Base-by-base conservation (phyloP, 164 flowering plant species). In the Cinnamomum chago region DNA sequence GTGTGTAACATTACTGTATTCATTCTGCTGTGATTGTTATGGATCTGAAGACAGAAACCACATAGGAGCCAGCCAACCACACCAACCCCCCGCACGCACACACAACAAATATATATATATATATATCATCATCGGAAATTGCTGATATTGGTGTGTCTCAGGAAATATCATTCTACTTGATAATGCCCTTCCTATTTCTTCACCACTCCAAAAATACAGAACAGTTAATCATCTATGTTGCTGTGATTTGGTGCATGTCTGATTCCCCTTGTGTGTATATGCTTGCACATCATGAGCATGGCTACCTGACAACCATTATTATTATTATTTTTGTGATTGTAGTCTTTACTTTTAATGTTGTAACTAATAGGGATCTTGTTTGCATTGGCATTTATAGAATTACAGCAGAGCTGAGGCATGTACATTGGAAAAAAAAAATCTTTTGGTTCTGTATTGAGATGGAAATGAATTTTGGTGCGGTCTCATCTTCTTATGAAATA, bases 401-500 rank as follows among this genome's bases (percentile, higher is more conserved):
- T 20, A 68, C 17, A 60, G 76, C 30, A 65, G 72, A 65, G 67
- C 50, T 33, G 55, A 71, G 68, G 25, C 50, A 25, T 22, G 50
- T 23, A 62, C 72, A 12, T 33, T 65, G 71, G 50, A 12, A 27
- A 50, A 30, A 30, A 30, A 30, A 30, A 3, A 30, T 30, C 5
- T 30, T 30, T 71, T 76, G 24, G 52, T 58, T 71, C 14, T 23
- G 25, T 23, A 5, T 76, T 25, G 51, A 75, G 65, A 55, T 62
- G 65, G 73, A 79, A 68, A 86, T 85, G 89, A 83, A 52, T 70
- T 67, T 76, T 65, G 55, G 77, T 62, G 73, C 80, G 68, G 80
- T 77, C 60, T 79, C 78, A 23, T 78, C 85, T 2, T 75, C 84
- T 71, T 79, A 76, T 24, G 88, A 84, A 67, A 66, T 82, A 60